Base-by-base conservation (phyloP, 305 asterid genomes). In the Fraxinus platypoda region DNA sequence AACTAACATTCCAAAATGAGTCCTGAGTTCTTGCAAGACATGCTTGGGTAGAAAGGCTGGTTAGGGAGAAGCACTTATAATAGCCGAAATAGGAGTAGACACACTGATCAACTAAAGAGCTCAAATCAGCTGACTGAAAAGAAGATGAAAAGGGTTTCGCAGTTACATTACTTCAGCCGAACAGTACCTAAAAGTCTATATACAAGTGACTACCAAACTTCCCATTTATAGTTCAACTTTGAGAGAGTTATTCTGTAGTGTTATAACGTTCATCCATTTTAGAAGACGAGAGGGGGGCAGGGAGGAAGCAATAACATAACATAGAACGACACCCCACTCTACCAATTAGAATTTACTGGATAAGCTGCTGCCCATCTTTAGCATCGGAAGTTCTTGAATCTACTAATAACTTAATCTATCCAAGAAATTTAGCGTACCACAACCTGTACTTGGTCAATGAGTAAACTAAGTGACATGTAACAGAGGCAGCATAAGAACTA, bases 401-500 rank as follows among this genome's bases (percentile, higher is more conserved):
- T 68, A 26, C 73, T 25, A 62, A 19, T 62, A 21, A 64, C 34
- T 25, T 64, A 26, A 64, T 64, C 73, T 8, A 26, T 30, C 38
- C 35, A 70, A 70, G 75, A 71, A 15, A 71, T 31, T 13, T 71
- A 26, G 31, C 37, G 31, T 71, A 12, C 12, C 15, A 71, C 25
- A 1, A 4, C 15, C 23, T 71, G 75, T 71, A 71, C 75, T 31
- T 12, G 43, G 75, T 31, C 26, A 31, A 70, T 31, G 23, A 76
- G 13, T 62, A 54, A 23, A 52, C 80, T 62, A 34, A 25, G 82
- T 30, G 70, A 41, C 77, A 76, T 8, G 75, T 76, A 77, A 79
- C 17, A 77, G 15, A 59, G 35, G 75, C 49, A 81, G 74, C 80
- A 86, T 46, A 75, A 72, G 49, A 73, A 71, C 74, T 41, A 80